Evolutionary conservation across 2,329 filamentous ascomycete species (phyloP).

Genomic region (Cladophialophora bantiana): DNA sequence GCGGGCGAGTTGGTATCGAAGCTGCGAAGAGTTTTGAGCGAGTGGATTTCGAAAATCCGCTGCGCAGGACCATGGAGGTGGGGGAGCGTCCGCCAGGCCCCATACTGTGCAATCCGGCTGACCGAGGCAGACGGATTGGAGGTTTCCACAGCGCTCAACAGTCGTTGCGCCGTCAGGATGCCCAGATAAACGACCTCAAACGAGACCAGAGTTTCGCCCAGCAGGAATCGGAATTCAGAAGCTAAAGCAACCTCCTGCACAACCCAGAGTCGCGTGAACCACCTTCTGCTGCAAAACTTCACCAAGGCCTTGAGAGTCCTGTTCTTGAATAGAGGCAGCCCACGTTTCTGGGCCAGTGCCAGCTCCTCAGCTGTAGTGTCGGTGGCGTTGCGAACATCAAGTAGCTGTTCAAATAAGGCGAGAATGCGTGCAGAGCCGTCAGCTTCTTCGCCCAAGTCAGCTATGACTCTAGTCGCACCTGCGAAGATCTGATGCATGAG

Average conservation of each 20-base stretch:
- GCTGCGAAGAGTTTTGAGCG: background rate
- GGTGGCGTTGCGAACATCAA: slow-evolving; percentile 1
- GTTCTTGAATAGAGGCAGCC: background rate
- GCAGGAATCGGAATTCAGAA: background rate
- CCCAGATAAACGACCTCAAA: slow-evolving; percentile 4
- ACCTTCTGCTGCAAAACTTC: background rate
- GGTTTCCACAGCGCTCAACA: slow-evolving; percentile 1
- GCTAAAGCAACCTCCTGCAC: slow-evolving; percentile 1
- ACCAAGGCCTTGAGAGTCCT: background rate
- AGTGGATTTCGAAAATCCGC: slow-evolving; percentile 1
- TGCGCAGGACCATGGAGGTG: slow-evolving; percentile 3
- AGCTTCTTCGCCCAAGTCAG: background rate
- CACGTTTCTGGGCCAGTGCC: background rate
- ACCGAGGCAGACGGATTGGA: background rate
- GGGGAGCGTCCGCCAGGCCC: background rate
- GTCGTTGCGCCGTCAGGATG: background rate
- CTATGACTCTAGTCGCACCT: background rate
- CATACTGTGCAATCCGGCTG: background rate
- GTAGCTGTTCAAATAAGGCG: background rate
- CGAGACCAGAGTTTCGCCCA: background rate
- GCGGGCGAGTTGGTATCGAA: background rate
- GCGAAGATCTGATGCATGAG: slow-evolving; percentile 4
- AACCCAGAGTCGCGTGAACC: slow-evolving; percentile 1
- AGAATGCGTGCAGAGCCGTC: background rate
- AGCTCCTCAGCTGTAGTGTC: slow-evolving; percentile 1